phyloP scores from a whole-genome alignment of 2,329 filamentous ascomycete species.

The Esteya vermicola region DNA sequence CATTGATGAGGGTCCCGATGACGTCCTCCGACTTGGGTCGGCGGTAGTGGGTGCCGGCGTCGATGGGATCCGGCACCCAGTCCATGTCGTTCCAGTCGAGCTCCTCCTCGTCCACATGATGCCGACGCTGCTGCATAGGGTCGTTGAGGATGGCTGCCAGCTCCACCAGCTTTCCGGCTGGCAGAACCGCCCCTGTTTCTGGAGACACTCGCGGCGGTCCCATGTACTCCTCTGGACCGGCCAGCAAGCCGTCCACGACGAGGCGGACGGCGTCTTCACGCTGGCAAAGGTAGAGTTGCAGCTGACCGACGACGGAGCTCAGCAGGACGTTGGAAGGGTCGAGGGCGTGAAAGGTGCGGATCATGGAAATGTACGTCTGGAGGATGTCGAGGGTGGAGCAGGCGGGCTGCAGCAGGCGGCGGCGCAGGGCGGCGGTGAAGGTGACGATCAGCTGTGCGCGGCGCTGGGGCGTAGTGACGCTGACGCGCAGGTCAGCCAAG shows the following conservation, averaged over 20 bases:
- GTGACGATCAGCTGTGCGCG: constrained; percentile 55
- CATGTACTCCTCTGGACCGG: constrained; percentile 37
- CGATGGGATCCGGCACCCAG: constrained; percentile 85
- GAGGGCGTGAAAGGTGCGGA: constrained; percentile 59
- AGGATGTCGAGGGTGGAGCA: constrained; percentile 64
- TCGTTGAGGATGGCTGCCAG: constrained; percentile 53
- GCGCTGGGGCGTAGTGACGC: constrained; percentile 52
- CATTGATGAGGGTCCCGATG: constrained; percentile 75
- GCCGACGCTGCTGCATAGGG: constrained; percentile 37
- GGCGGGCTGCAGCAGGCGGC: constrained; percentile 58
- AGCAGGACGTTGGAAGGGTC: constrained; percentile 67
- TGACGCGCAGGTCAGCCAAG: constrained; percentile 58
- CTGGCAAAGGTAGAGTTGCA: constrained; percentile 63
- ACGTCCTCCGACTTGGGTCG: constrained; percentile 78
- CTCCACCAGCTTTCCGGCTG: constrained; percentile 41
- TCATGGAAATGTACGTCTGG: constrained; percentile 66
- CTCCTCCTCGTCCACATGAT: constrained; percentile 48
- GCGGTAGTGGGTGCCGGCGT: constrained; percentile 85
- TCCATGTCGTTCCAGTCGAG: constrained; percentile 85
- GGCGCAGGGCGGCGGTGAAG: constrained; percentile 52
- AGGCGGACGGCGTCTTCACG: constrained; percentile 63
- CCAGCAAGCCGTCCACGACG: constrained; percentile 60
- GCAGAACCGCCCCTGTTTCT: background rate
- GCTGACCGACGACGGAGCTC: constrained; percentile 56
- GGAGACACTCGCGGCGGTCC: constrained; percentile 5